These are phyloP conservation scores for Geotrichum fermentans DNA, from an alignment of 1,139 yeast species.

Conservation along the genomic window DNA sequence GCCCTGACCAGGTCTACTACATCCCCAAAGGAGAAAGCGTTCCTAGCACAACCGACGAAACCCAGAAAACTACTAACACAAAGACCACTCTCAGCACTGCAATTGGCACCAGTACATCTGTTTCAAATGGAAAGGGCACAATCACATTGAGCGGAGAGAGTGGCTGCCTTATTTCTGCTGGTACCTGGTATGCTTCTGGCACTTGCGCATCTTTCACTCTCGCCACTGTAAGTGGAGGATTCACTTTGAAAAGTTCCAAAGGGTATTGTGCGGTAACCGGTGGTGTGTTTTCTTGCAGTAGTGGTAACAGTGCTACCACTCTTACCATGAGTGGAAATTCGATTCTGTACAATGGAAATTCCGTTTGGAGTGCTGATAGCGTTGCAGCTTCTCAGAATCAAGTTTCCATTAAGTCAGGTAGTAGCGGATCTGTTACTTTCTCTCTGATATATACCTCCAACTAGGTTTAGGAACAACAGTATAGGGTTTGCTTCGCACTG, in stretches of 20 bases:
- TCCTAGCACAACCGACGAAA: conserved; percentile 9
- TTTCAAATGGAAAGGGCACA: background rate
- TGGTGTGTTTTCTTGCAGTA: background rate
- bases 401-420: background rate
- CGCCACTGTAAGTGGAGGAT: background rate
- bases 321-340: background rate
- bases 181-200: background rate
- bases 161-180: background rate
- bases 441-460: background rate
- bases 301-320: background rate
- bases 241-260: background rate
- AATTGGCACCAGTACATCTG: background rate
- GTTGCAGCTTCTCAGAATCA: background rate
- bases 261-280: background rate
- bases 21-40: conserved; percentile 52
- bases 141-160: background rate
- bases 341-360: background rate
- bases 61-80: no score
- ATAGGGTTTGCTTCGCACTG: no score
- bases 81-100: background rate
- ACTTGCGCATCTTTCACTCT: background rate
- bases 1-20: conserved; percentile 53
- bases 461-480: no score
- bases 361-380: background rate
- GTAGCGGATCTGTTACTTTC: background rate